A percentile compares a stretch with the other conserved stretches of the same genome.
phyloP scores from a whole-genome alignment of 768 basidiomycete genomes.

The Tulasnella sp. region DNA sequence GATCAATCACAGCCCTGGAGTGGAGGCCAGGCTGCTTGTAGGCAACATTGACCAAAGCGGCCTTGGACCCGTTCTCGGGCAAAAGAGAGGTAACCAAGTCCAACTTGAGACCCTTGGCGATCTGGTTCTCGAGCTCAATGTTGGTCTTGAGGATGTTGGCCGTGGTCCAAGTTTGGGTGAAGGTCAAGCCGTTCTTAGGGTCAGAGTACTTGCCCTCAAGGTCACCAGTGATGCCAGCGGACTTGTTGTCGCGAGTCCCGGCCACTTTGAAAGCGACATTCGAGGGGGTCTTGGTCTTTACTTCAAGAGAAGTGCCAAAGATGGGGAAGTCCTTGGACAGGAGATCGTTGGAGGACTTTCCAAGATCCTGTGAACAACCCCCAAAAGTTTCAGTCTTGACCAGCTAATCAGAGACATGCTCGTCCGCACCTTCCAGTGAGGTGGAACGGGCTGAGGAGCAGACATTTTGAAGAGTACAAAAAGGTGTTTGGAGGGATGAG shows the following conservation, averaged over 20 bases:
- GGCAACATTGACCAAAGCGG: constrained; percentile 56
- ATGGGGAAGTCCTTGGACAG: constrained; percentile 87
- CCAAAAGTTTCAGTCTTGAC: constrained; percentile 3
- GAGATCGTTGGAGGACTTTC: constrained; percentile 94
- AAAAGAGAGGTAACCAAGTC: constrained; percentile 72
- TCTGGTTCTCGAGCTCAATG: constrained; percentile 91
- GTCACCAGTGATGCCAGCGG: constrained; percentile 66
- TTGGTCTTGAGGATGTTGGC: constrained; percentile 81
- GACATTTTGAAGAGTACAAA: constrained; percentile 53
- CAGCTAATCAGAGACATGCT: background rate
- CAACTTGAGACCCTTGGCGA: constrained; percentile 95
- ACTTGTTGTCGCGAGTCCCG: constrained; percentile 67
- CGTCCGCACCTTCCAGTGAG: constrained; percentile 76
- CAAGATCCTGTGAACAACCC: constrained; percentile 54
- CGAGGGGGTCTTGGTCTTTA: constrained; percentile 82
- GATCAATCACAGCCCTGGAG: constrained; percentile 77
- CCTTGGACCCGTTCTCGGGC: constrained; percentile 77
- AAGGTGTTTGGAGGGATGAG: background rate
- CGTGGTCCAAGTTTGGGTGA: constrained; percentile 96
- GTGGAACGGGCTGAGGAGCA: constrained; percentile 90
- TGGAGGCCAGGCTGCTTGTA: constrained; percentile 97
- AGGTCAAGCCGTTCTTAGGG: constrained; percentile 80
- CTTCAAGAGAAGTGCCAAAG: constrained; percentile 57
- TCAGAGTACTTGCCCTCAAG: constrained; percentile 92
- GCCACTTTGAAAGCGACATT: constrained; percentile 89